Evolutionary conservation across 495 filamentous ascomycete genomes (phyloP).

Genomic region (Hamigera avellanea): DNA sequence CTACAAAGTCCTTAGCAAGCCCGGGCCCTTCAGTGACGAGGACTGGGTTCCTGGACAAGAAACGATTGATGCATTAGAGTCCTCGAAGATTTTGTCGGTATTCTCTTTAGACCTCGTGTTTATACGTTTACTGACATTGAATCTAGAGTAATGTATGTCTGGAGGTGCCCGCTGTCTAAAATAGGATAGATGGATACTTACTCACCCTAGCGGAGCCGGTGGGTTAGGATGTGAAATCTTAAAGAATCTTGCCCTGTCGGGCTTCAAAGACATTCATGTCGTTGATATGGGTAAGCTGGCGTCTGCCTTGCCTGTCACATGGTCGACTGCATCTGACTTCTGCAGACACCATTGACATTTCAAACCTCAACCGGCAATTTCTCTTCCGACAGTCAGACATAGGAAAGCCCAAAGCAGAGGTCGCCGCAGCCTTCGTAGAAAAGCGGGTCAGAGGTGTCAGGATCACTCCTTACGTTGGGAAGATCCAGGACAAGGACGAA

Average conservation of each 20-base stretch:
- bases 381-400: conserved; percentile 90
- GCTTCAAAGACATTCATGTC: conserved; percentile 95
- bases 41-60: conserved; percentile 54
- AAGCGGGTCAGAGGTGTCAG: conserved; percentile 76
- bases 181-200: conserved; percentile 10
- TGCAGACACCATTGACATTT: conserved; percentile 90
- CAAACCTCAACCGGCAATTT: conserved; percentile 96
- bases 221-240: conserved; percentile 94
- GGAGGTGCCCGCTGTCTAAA: not conserved
- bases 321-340: conserved; percentile 9
- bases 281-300: conserved; percentile 80
- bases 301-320: not conserved
- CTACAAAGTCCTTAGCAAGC: conserved; percentile 59
- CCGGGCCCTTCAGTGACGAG: conserved; percentile 68
- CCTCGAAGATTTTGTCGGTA: conserved; percentile 60
- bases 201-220: conserved; percentile 63
- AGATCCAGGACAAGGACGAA: conserved; percentile 95
- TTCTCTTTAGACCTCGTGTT: conserved; percentile 2
- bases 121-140: conserved; percentile 11
- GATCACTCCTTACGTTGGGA: conserved; percentile 86
- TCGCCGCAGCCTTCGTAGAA: conserved; percentile 86
- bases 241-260: conserved; percentile 90
- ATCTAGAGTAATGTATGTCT: conserved; percentile 37
- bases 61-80: conserved; percentile 46
- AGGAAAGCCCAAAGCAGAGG: conserved; percentile 85